Evolutionary conservation across 768 basidiomycete genomes (phyloP), one percentile per base, ranked within the genome.

Genomic region (Crassisporium funariophilum): DNA sequence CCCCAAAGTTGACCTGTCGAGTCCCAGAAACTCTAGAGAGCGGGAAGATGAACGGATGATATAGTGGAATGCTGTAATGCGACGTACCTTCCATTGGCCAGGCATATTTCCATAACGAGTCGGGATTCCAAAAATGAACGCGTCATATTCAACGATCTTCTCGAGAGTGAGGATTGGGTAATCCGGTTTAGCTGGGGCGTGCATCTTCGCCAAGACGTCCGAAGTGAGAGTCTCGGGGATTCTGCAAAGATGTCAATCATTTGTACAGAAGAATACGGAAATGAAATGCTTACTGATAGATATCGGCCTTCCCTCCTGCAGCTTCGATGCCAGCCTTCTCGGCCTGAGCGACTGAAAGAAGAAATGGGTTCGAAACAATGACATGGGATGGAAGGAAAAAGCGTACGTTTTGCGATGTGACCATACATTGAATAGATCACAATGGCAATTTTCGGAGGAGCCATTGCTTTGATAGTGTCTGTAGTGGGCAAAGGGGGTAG

Each of bases 31-130:
- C 78, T 60, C 84, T 87, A 44, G n/a, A 40, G 17, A 34, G 16
- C 39, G 36, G 20, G 22, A 33, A 24, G 34, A 10, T 20, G 43
- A 9, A 39, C 23, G 11, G 19, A 19, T 35, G 12, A 5, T 39
- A 10, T 22, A 34, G 11, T 19, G 9, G 7, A 1, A 24, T 19
- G 15, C 19, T 15, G 37, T 23, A n/a, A 22, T 4, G 34, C 15
- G n/a, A 11, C 62, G 2, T 42, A 81, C 84, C 81, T 86, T 88
- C 83, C 83, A 88, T 58, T 94, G 91, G 1, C 73, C 86, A 21
- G 91, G 80, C 64, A 89, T 83, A 59, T 80, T 83, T 35, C 91
- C 91, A 66, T 80, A 95, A 59, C 91, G 86, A 34, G 87, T 88
- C 44, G 86, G 85, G 47, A 91, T 72, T 50, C 89, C 91, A 39